Conservation (phyloP, 306 rosid species). For the Trifolium repens region DNA sequence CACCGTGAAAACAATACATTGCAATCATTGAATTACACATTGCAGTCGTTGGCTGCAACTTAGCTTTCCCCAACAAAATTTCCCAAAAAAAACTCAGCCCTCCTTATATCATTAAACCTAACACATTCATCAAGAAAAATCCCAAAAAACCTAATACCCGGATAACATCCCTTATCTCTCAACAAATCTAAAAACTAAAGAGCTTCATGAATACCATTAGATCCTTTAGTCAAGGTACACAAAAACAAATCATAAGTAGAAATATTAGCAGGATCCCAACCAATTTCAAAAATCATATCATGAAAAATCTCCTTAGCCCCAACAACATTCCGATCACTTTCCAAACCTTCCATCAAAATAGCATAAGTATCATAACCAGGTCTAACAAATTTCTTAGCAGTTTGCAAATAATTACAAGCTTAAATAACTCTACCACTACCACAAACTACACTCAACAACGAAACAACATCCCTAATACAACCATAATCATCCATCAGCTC, state of each 20-base stretch:
- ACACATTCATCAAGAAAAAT: constrained; percentile 61
- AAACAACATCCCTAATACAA: too few species aligned
- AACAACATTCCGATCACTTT: constrained; percentile 53
- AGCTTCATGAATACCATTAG: constrained; percentile 52
- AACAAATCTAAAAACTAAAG: constrained; percentile 51
- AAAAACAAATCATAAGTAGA: constrained; percentile 63
- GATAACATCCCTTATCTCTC: constrained; percentile 58
- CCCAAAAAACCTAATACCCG: constrained; percentile 64
- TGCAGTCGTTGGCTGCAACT: constrained; percentile 43
- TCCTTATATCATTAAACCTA: constrained; percentile 43
- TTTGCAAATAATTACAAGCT: not conserved
- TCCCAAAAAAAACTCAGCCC: constrained; percentile 46
- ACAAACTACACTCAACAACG: too few species aligned
- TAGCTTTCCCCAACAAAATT: constrained; percentile 17
- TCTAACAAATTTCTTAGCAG: constrained; percentile 50
- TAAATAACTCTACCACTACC: too few species aligned
- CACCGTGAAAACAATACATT: constrained; percentile 49
- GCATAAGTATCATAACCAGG: constrained; percentile 62
- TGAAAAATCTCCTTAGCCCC: constrained; percentile 57
- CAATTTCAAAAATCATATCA: constrained; percentile 59
- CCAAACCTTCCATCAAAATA: constrained; percentile 75
- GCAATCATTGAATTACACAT: constrained; percentile 64
- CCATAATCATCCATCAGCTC: too few species aligned
- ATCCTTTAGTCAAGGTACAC: constrained; percentile 55
- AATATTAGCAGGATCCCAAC: constrained; percentile 62